phyloP scores from a whole-genome alignment of 2,329 filamentous ascomycete genomes.

The Teratosphaeria destructans region DNA sequence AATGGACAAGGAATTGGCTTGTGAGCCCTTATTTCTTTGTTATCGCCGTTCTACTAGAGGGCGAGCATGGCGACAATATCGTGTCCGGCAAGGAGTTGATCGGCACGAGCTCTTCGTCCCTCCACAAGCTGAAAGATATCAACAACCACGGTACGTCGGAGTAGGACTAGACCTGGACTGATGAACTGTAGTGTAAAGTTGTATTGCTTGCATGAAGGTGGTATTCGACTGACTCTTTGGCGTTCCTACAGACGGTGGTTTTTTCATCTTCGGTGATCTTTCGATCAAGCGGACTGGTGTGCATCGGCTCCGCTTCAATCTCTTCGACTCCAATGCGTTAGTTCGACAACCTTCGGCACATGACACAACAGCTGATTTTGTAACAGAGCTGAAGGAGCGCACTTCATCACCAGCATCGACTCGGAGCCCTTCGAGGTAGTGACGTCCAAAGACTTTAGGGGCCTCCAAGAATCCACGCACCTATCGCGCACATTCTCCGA shows the following conservation, averaged over 20 bases:
- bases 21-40: conserved; percentile 57
- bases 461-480: conserved; percentile 71
- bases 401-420: conserved; percentile 42
- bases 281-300: conserved; percentile 65
- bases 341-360: conserved; percentile 10
- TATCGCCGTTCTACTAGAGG: conserved; percentile 42
- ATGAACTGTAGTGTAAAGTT: background rate
- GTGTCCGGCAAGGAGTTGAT: conserved; percentile 24
- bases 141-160: conserved; percentile 47
- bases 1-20: conserved; percentile 43
- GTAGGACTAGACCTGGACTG: background rate
- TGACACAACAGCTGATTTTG: background rate
- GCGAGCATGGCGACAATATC: conserved; percentile 12
- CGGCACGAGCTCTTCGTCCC: conserved; percentile 67
- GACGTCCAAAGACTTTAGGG: conserved; percentile 58
- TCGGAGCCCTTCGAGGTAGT: conserved; percentile 56
- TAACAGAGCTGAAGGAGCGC: background rate
- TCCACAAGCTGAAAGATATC: conserved; percentile 71
- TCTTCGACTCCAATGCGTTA: conserved; percentile 61
- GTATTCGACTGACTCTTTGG: background rate
- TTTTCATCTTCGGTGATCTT: conserved; percentile 85
- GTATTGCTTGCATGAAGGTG: background rate
- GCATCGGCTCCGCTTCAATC: conserved; percentile 64
- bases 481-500: conserved; percentile 76
- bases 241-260: conserved; percentile 53